These are phyloP conservation scores for Castanea sativa DNA, from an alignment of 306 rosid genomes.

Conservation along the genomic window DNA sequence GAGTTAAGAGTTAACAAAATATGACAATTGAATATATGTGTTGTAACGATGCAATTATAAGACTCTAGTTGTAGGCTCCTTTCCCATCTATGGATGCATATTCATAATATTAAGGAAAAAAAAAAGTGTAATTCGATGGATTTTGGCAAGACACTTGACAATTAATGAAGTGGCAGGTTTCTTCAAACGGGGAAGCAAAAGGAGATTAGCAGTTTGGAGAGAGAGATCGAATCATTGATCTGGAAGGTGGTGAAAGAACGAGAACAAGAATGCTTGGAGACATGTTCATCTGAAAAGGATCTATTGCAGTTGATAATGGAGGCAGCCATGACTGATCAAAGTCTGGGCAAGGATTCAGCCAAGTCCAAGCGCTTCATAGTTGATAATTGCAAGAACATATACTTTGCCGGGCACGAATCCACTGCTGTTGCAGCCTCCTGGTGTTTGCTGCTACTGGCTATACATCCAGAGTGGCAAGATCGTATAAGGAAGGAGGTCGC, in stretches of 20 bases:
- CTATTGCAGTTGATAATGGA: constrained; percentile 67
- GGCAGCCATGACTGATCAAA: constrained; percentile 52
- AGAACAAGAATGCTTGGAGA: constrained; percentile 32
- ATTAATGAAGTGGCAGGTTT: constrained; percentile 34
- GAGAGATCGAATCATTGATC: constrained; percentile 70
- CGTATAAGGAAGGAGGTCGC: constrained; percentile 58
- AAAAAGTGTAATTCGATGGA: too few species aligned
- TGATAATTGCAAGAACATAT: constrained; percentile 88
- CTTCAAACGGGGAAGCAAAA: constrained; percentile 34
- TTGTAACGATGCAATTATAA: too few species aligned
- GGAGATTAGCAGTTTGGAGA: constrained; percentile 50
- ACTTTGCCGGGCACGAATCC: constrained; percentile 95
- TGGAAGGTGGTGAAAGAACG: constrained; percentile 77
- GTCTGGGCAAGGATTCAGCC: constrained; percentile 46
- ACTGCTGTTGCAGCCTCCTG: constrained; percentile 81
- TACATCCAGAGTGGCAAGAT: constrained; percentile 78
- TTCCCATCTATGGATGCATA: too few species aligned
- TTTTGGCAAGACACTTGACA: background rate
- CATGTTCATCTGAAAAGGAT: constrained; percentile 50
- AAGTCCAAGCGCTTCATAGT: constrained; percentile 74
- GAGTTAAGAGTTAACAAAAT: too few species aligned
- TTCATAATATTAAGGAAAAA: too few species aligned
- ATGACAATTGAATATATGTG: too few species aligned
- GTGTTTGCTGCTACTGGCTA: constrained; percentile 84
- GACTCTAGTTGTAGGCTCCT: too few species aligned